Evolutionary conservation across 2,329 filamentous ascomycete genomes (phyloP), one percentile per base, ranked within the genome.

Genomic region (Neoascochyta sp.): DNA sequence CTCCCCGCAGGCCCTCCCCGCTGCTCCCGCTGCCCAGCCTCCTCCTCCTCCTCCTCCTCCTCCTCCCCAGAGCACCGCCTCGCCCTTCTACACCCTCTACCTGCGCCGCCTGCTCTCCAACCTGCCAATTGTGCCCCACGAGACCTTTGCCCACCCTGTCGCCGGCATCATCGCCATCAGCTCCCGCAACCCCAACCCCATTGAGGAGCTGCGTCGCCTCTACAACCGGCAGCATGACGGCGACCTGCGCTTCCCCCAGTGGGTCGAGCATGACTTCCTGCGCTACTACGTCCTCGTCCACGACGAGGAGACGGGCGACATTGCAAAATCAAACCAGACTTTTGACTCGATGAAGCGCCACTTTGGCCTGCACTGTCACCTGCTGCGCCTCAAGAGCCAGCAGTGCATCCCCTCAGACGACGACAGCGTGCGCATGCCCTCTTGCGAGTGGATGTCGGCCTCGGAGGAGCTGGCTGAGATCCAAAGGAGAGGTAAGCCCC

Each of bases 271-370:
- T 16, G 88, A 96, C 40, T 98, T 92, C 60, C 69, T 98, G 43
- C 78, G 92, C 42, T 98, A 98, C 63, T 98, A 98, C 63, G 86
- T 98, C 10, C 71, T 98, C 22, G 83, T 98, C 11, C 92, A 98
- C 53, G 92, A 98, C 50, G 93, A 98, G 65, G 92, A 98, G 57
- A 80, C 80, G 39, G 90, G 95, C 54, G 89, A 98, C 57, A 94
- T 96, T 39, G 78, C 79, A 20, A 84, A 88, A 63, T 94, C 89
- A 9, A 90, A 90, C 62, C 78, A 80, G 11, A 71, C 96, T 16
- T 98, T 95, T 62, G 92, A 98, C 50, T 87, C 95, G 62, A 98
- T 98, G 93, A 98, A 96, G 65, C 80, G 92, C n/a, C 87, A 95
- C 64, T 86, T 98, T 43, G 92, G 92, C 2, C 70, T 96, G 26